A percentile compares a stretch with the other conserved stretches of the same genome.
Evolutionary conservation across 2,329 filamentous ascomycete species (phyloP).

Genomic region (Hymenoscyphus albidus): DNA sequence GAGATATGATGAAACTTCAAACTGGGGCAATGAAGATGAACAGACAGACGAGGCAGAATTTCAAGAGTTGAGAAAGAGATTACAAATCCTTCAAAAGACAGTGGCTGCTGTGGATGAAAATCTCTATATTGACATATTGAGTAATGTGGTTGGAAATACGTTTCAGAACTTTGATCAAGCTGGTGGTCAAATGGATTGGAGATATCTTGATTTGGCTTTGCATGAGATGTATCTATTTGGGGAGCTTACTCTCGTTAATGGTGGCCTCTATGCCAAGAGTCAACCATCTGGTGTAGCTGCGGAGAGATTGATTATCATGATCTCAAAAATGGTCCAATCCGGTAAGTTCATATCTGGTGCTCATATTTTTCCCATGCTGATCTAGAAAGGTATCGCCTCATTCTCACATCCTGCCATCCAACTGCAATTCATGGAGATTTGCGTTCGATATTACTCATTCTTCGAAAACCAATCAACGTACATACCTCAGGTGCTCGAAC

Average conservation of each 20-base stretch:
- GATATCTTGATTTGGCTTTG: slow-evolving; percentile 87
- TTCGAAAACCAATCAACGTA: slow-evolving; percentile 81
- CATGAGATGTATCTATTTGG: slow-evolving; percentile 96
- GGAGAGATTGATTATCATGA: slow-evolving; percentile 83
- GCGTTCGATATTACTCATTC: slow-evolving; percentile 87
- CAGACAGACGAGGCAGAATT: slow-evolving; percentile 97
- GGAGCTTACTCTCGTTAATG: slow-evolving; percentile 84
- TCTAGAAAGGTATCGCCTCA: slow-evolving; percentile 66
- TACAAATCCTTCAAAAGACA: slow-evolving; percentile 89
- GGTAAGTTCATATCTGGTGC: slow-evolving; percentile 49
- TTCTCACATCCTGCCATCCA: slow-evolving; percentile 90
- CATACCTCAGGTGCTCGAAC: slow-evolving; percentile 83
- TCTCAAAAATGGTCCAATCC: slow-evolving; percentile 92
- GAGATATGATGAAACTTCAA: slow-evolving; percentile 93
- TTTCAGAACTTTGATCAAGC: slow-evolving; percentile 76
- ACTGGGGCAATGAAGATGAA: slow-evolving; percentile 90
- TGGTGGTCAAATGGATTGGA: slow-evolving; percentile 79
- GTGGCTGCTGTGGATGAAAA: slow-evolving; percentile 84
- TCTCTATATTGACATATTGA: slow-evolving; percentile 85
- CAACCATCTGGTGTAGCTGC: slow-evolving; percentile 75
- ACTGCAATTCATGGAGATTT: slow-evolving; percentile 97
- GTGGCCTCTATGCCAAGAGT: slow-evolving; percentile 81
- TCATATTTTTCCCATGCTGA: slow-evolving; percentile 27
- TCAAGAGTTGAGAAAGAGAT: slow-evolving; percentile 83
- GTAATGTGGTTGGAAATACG: slow-evolving; percentile 80